phyloP scores from a whole-genome alignment of 1,284 basidiomycete species.

The Mrakiaceae sp. region DNA sequence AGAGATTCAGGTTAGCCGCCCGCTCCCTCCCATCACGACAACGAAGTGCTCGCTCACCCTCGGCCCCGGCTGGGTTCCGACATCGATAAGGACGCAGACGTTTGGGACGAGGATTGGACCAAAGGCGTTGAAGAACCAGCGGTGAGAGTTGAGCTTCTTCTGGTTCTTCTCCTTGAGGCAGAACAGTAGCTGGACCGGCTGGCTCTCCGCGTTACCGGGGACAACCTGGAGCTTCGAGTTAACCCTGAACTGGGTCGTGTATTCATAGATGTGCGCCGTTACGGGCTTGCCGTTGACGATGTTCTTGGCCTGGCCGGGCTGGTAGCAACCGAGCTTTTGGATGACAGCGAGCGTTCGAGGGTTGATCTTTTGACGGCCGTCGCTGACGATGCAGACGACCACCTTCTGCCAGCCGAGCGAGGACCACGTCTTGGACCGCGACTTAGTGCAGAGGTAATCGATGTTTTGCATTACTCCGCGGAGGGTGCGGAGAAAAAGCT shows the following conservation, averaged over 20 bases:
- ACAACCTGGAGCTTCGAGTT: conserved; percentile 16
- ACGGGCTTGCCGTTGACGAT: conserved; percentile 16
- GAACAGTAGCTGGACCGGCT: conserved; percentile 16
- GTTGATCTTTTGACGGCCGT: conserved; percentile 84
- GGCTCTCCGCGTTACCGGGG: conserved; percentile 15
- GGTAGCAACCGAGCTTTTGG: conserved; percentile 35
- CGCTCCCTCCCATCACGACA: too few relatives aligned
- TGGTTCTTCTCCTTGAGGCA: conserved; percentile 65
- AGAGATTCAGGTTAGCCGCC: too few relatives aligned
- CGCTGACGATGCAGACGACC: conserved; percentile 88
- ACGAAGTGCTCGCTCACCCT: conserved; percentile 39
- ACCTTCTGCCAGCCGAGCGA: conserved; percentile 95
- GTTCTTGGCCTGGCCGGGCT: conserved; percentile 17
- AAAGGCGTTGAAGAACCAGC: conserved; percentile 28
- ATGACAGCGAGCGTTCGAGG: conserved; percentile 85
- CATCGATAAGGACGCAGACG: conserved; percentile 78
- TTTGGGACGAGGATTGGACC: conserved; percentile 50
- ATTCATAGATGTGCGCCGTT: conserved; percentile 16
- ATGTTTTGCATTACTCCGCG: conserved; percentile 93
- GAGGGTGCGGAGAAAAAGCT: conserved; percentile 84
- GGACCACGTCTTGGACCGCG: conserved; percentile 92
- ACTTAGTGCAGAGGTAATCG: conserved; percentile 78
- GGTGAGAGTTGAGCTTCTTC: conserved; percentile 92
- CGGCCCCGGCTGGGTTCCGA: conserved; percentile 76
- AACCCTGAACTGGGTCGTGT: conserved; percentile 16